These are phyloP conservation scores for Penicillium sp. DNA, from an alignment of 2,329 filamentous ascomycete species.

Conservation along the genomic window DNA sequence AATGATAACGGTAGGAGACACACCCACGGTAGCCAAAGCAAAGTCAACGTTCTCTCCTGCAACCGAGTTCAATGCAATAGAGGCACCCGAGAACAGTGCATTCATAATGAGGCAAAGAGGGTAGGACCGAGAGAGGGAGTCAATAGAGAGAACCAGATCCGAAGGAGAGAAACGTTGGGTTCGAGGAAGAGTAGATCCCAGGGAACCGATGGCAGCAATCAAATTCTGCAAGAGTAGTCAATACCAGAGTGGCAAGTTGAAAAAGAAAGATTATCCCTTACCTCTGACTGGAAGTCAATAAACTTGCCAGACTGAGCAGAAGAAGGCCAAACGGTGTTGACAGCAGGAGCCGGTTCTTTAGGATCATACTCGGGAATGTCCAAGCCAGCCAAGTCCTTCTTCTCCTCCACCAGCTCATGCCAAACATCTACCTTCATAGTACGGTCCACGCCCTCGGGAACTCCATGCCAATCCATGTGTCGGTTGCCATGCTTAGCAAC, in stretches of 20 bases:
- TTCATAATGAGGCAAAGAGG: slow-evolving; percentile 76
- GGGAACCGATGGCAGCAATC: slow-evolving; percentile 78
- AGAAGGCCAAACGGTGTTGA: slow-evolving; percentile 44
- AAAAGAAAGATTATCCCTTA: slow-evolving; percentile 28
- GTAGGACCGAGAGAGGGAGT: slow-evolving; percentile 76
- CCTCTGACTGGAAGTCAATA: slow-evolving; percentile 74
- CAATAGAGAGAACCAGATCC: slow-evolving; percentile 83
- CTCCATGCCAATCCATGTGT: slow-evolving; percentile 94
- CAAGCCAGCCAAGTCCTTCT: slow-evolving; percentile 56
- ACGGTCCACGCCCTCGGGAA: slow-evolving; percentile 72
- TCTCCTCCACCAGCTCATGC: slow-evolving; percentile 81
- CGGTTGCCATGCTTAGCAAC: slow-evolving; percentile 86
- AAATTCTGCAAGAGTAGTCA: slow-evolving; percentile 61
- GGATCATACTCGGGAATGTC: slow-evolving; percentile 66
- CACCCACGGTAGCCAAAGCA: slow-evolving; percentile 66
- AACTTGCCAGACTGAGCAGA: slow-evolving; percentile 61
- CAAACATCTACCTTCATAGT: slow-evolving; percentile 83
- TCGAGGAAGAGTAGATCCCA: slow-evolving; percentile 73
- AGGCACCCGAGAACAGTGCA: slow-evolving; percentile 80
- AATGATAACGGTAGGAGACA: slow-evolving; percentile 80
- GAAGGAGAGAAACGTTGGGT: slow-evolving; percentile 69
- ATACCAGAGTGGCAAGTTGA: not conserved
- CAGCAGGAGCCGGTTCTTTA: slow-evolving; percentile 47
- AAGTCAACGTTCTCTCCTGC: slow-evolving; percentile 72
- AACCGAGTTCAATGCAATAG: slow-evolving; percentile 84